A percentile compares a stretch with the other conserved stretches of the same genome.
These are phyloP conservation scores for Dendrocalamus latiflorus DNA, from an alignment of 202 grass and related monocot species.

Conservation along the genomic window DNA sequence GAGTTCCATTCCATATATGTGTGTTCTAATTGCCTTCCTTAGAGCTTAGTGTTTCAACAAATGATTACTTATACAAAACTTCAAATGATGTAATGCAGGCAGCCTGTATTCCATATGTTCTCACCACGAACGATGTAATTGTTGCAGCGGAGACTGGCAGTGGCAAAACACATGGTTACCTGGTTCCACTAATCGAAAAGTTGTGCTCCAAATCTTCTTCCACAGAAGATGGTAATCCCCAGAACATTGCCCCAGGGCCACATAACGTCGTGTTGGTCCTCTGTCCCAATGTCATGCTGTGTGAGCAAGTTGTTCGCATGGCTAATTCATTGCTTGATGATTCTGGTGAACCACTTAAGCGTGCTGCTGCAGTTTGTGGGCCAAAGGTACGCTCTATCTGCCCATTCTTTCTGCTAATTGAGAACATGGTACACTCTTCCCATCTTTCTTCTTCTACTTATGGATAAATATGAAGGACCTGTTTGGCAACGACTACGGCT, in stretches of 20 bases:
- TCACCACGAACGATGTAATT: slow-evolving; percentile 66
- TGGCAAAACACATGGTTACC: slow-evolving; percentile 94
- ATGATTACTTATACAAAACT: not conserved
- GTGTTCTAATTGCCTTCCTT: not conserved
- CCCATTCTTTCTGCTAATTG: not conserved
- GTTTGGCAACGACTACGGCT: too few relatives aligned
- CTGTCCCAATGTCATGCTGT: slow-evolving; percentile 95
- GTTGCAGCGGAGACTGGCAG: slow-evolving; percentile 85
- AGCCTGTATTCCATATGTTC: slow-evolving; percentile 76
- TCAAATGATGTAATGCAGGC: slow-evolving; percentile 49
- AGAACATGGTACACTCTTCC: slow-evolving; percentile 9
- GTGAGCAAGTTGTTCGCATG: slow-evolving; percentile 87
- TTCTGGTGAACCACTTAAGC: slow-evolving; percentile 60
- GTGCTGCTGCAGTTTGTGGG: slow-evolving; percentile 79
- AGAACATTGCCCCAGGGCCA: not conserved
- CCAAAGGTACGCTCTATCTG: slow-evolving; percentile 53
- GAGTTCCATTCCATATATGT: too few relatives aligned
- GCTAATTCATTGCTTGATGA: slow-evolving; percentile 67
- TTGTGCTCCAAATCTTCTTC: slow-evolving; percentile 43
- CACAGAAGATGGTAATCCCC: slow-evolving; percentile 18
- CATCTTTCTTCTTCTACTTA: not conserved
- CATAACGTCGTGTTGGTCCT: slow-evolving; percentile 49
- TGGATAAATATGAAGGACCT: not conserved
- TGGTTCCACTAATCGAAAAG: slow-evolving; percentile 81
- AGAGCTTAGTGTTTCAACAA: not conserved